Conservation (phyloP, 495 filamentous ascomycete species). For the Chaetomidium leptoderma region DNA sequence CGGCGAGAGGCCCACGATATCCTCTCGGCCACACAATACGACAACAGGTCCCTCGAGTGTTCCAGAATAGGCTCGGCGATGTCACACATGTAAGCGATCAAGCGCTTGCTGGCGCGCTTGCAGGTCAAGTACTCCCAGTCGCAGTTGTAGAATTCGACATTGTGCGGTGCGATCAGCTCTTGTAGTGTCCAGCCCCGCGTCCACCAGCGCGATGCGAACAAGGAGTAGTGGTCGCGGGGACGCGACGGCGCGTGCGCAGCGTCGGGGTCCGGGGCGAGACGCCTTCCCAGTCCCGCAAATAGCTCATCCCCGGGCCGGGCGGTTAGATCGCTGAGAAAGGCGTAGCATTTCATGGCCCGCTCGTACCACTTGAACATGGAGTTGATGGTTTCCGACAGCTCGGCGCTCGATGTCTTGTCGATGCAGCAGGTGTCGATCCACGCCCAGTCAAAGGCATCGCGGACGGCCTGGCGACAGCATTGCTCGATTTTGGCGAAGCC, state of each 20-base stretch:
- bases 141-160: slow-evolving; percentile 21
- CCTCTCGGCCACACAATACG: slow-evolving; percentile 7
- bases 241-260: no score
- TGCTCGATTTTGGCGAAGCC: slow-evolving; percentile 25
- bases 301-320: background rate
- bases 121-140: slow-evolving; percentile 17
- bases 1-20: slow-evolving; percentile 22
- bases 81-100: slow-evolving; percentile 12
- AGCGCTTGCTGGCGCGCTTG: slow-evolving; percentile 10
- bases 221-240: no score
- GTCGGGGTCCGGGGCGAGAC: no score
- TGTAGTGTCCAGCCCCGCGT: no score
- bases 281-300: no score
- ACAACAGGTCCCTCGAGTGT: background rate
- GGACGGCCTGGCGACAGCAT: slow-evolving; percentile 15
- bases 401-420: slow-evolving; percentile 37
- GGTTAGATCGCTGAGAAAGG: slow-evolving; percentile 16
- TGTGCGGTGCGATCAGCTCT: slow-evolving; percentile 27
- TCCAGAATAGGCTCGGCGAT: slow-evolving; percentile 13
- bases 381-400: slow-evolving; percentile 39
- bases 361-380: slow-evolving; percentile 27
- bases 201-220: slow-evolving; percentile 33
- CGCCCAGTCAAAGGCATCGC: slow-evolving; percentile 14
- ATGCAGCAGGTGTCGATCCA: slow-evolving; percentile 34
- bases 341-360: slow-evolving; percentile 20